Evolutionary conservation across 2,329 filamentous ascomycete species (phyloP).

Genomic region (Exophiala sp.): DNA sequence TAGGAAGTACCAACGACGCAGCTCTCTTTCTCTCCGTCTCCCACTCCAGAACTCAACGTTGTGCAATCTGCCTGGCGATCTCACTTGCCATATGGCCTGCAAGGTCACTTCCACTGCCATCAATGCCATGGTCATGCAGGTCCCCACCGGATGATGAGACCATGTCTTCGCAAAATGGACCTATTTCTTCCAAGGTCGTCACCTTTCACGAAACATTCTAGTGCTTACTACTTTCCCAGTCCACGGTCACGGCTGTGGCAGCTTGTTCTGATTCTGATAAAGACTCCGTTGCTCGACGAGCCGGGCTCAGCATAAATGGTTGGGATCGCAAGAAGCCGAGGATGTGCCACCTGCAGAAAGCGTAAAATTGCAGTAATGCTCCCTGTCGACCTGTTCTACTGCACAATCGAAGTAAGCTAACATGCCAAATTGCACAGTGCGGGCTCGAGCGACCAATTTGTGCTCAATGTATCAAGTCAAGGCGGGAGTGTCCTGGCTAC

Average conservation of each 20-base stretch:
- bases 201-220: background rate
- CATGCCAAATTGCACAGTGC: constrained; percentile 27
- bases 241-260: background rate
- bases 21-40: background rate
- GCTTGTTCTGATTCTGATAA: background rate
- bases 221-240: background rate
- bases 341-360: constrained; percentile 31
- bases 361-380: constrained; percentile 29
- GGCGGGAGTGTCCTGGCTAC: constrained; percentile 33
- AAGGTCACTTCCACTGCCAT: too few species aligned
- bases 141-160: background rate
- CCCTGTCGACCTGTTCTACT: background rate
- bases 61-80: background rate
- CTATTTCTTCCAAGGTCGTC: constrained; percentile 2
- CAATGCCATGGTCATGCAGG: too few species aligned
- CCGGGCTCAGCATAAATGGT: constrained; percentile 23
- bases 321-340: constrained; percentile 30
- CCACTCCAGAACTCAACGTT: background rate
- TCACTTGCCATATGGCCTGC: too few species aligned
- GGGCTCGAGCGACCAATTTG: constrained; percentile 32
- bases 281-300: background rate
- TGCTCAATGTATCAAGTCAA: constrained; percentile 32
- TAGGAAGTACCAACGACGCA: too few species aligned
- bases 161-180: constrained; percentile 15
- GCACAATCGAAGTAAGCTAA: background rate